phyloP scores from a whole-genome alignment of 306 rosid genomes.

The Dicorynia guianensis region DNA sequence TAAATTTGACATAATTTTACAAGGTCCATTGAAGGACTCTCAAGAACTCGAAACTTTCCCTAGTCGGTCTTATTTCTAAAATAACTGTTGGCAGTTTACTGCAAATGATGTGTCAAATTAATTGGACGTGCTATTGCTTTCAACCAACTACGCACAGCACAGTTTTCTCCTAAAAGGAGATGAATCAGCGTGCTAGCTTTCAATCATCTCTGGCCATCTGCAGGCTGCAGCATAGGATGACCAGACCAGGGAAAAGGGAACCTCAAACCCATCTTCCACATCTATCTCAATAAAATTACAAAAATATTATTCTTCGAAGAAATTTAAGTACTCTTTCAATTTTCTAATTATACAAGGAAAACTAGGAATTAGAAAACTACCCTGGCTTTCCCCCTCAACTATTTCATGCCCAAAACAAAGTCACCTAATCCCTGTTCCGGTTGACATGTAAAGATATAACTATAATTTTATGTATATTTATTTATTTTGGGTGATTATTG shows the following conservation, averaged over 20 bases:
- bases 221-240: constrained; percentile 9
- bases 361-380: not conserved
- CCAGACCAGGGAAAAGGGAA: constrained; percentile 34
- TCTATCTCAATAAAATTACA: not conserved
- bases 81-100: constrained; percentile 43
- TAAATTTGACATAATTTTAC: not conserved
- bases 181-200: constrained; percentile 53
- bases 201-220: constrained; percentile 34
- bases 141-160: constrained; percentile 49
- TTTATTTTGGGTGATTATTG: not conserved
- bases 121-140: constrained; percentile 41
- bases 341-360: constrained; percentile 20
- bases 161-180: constrained; percentile 52
- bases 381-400: not conserved
- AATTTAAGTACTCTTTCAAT: not conserved
- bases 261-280: constrained; percentile 15
- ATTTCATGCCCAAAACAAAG: not conserved
- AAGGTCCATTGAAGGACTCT: not conserved
- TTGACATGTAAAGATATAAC: too few relatives aligned
- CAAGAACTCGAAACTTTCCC: constrained; percentile 24
- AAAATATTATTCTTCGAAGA: not conserved
- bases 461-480: not conserved
- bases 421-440: not conserved
- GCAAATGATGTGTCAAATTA: constrained; percentile 34
- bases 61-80: constrained; percentile 45